A percentile compares a stretch with the other conserved stretches of the same genome.
These are phyloP conservation scores for Crithidia bombi DNA, from an alignment of 208 protist species.

Conservation along the genomic window DNA sequence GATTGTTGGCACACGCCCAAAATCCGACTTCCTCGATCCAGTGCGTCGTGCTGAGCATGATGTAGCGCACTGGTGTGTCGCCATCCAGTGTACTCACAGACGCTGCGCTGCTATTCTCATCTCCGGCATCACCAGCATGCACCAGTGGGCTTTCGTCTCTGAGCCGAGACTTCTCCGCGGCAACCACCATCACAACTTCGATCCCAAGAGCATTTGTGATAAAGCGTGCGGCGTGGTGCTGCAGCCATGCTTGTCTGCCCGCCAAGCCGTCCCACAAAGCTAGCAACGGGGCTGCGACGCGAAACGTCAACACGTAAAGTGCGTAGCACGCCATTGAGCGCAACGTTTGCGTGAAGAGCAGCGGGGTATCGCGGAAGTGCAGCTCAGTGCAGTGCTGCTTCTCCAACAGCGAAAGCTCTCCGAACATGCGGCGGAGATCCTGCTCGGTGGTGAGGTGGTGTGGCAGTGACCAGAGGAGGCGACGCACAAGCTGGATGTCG, in stretches of 20 bases:
- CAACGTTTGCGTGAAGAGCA: constrained; percentile 41
- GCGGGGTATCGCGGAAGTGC: constrained; percentile 57
- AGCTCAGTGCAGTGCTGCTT: constrained; percentile 55
- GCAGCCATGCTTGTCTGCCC: constrained; percentile 21
- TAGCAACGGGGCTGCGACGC: constrained; percentile 28
- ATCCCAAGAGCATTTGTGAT: constrained; percentile 53
- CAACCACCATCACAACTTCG: constrained; percentile 42
- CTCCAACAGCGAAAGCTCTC: constrained; percentile 45
- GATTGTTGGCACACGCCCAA: constrained; percentile 78
- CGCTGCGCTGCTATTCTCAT: not conserved
- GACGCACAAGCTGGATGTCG: constrained; percentile 52
- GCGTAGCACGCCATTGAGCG: constrained; percentile 44
- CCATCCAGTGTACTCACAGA: too few species aligned
- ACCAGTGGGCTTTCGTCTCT: not conserved
- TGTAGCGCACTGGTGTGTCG: not conserved
- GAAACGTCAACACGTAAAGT: constrained; percentile 61
- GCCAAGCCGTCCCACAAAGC: constrained; percentile 19
- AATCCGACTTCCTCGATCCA: constrained; percentile 86
- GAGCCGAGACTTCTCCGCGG: not conserved
- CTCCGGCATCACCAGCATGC: not conserved
- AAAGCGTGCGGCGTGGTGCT: constrained; percentile 38
- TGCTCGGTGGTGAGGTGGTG: constrained; percentile 31
- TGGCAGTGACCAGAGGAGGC: constrained; percentile 43
- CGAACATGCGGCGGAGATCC: constrained; percentile 40
- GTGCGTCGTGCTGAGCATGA: constrained; percentile 64